Base-by-base conservation (phyloP, 2,329 filamentous ascomycete species). In the Fusarium anguioides region DNA sequence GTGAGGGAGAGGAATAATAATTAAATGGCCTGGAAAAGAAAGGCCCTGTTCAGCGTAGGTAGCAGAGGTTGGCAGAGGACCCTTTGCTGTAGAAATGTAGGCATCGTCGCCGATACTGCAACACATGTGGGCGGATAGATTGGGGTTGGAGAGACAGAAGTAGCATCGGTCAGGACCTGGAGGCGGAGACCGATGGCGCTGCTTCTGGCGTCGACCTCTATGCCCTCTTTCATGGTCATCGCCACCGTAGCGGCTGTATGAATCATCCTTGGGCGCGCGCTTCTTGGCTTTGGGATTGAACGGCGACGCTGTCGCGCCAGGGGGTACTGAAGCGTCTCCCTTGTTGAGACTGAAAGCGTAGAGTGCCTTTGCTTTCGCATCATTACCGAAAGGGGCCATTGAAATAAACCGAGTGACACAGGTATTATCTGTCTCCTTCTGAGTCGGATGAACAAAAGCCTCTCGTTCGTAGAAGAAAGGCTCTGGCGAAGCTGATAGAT, bases 71-170 rank as follows among this genome's bases (percentile, higher is more conserved):
- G 92, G 90, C 1, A 99, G 84, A 7, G 96, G 94, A 0, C 96
- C 96, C 77, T 97, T 97, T 60, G 96, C 93, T 23, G 91, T 96
- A 26, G 96, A 97, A 53, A 98, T 80, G 77, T 98, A 98, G 52
- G 89, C 86, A 61, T 97, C 91, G 18, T 94, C 89, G 51, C 92
- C 96, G 66, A 99, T 95, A 24, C 91, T 94, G 68, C 91, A 91
- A 72, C 97, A 91, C 78, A 99, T 91, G 79, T 99, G 95, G 2
- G 90, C 91, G 50, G 92, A 91, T 41, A 96, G 83, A 62, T 91
- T 91, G 8, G 91, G 88, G 77, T 97, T 97, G 8, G 93, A 94
- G 12, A 99, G 85, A 76, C 96, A 99, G 82, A 99, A 98, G 83
- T 96, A 99, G 80, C 96, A 99, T 73, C 91, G 86, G 50, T 90